Base-by-base conservation (phyloP, 2,329 filamentous ascomycete species). In the Calonectria pteridis region DNA sequence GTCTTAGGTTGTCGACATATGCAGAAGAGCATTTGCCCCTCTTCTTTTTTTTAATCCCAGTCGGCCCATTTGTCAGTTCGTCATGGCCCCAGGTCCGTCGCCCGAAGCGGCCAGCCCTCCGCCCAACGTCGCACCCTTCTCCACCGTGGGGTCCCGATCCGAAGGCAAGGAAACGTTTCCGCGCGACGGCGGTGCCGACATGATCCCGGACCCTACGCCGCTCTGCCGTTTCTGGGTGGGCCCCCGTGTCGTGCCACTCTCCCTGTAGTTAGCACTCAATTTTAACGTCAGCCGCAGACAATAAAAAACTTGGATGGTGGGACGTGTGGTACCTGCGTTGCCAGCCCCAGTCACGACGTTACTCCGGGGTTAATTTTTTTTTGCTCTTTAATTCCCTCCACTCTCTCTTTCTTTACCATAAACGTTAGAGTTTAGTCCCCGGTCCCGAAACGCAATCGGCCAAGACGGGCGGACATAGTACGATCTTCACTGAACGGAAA, bases 41-140 rank as follows among this genome's bases (percentile, higher is more conserved):
- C 37, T 51, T 28, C 20, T 29, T n/a, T 59, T 37, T 14, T 53
- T 67, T 55, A 43, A 71, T 71, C 62, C 62, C 69, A 16, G 62
- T 67, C 62, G 69, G 69, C 40, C 35, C 67, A 64, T 69, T 69
- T 69, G 67, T 64, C 43, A 69, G 18, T n/a, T n/a, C n/a, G n/a
- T n/a, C n/a, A n/a, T n/a, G n/a, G 18, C 46, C 31, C 33, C 6
- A n/a, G 23, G 46, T 28, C 18, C 26, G 58, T 40, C 35, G 58
- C 49, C 67, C 33, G 50, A 50, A 69, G 49, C 35, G 7, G 67
- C 43, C 46, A 64, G 26, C 23, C 37, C 62, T 65, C 69, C 69
- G 69, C 23, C n/a, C 37, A 31, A 29, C 50, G 62, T 71, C 31
- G 62, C n/a, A 71, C 26, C n/a, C 35, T 46, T 51, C 68, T 50